Base-by-base conservation (phyloP, 2,329 filamentous ascomycete species). In the Ceratocystis diversiconidia region DNA sequence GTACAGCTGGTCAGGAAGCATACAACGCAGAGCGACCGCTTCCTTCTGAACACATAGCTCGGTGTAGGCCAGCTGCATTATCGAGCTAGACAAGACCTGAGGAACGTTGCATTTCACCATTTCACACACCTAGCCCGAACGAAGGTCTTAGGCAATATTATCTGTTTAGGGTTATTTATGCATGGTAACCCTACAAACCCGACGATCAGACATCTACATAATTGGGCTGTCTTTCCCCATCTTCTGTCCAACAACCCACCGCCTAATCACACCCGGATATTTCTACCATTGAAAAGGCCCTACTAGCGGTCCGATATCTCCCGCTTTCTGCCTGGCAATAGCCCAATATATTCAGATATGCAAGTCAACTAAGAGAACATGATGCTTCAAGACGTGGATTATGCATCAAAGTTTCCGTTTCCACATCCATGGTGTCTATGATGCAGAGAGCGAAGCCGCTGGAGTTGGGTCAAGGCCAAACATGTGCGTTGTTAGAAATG, bases 1-100 rank as follows among this genome's bases (percentile, higher is more conserved):
- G 55, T 59, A 59, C 55, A 59, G 55, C 55, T 59, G 55, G 28
- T 36, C 17, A 59, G 55, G 55, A 59, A 59, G 55, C 17, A 36
- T 59, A 59, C 55, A 59, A 59, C 55, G 55, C 55, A 59, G 55
- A 32, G 55, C 55, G 17, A 36, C 17, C 17, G 5, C 55, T 36
- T n/a, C 55, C 30, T 59, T 32, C 28, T 59, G 28, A 59, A 36
- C 55, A 59, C 55, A 59, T 59, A 19, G 30, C 55, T 59, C 55
- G 55, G 55, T 36, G 28, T 59, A 36, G n/a, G 32, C 28, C 55
- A 17, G 28, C 17, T 30, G 55, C 55, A 32, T 59, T 28, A 59
- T 59, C 22, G 19, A 28, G 19, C 4, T 15, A 15, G 10, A 52
- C 15, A 52, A 52, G 1, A 15, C 22, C 22, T 28, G 10, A 28